Evolutionary conservation across 1,139 yeast genomes (phyloP).

Genomic region (Oligophagozyma castellii): DNA sequence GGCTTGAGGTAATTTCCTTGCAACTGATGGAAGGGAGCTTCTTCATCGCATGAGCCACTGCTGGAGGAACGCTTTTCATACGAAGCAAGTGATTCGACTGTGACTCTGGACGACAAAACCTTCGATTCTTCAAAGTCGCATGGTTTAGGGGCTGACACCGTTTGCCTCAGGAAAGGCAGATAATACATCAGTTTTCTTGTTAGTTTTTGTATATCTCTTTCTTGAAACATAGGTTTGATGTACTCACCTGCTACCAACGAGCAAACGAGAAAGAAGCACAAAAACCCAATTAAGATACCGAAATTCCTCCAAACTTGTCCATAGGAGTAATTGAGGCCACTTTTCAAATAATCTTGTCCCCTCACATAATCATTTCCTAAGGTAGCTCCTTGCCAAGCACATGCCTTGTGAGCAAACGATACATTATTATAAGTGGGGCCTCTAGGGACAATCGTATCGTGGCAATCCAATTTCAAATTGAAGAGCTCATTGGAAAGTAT

Average conservation of each 20-base stretch:
- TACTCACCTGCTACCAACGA: constrained; percentile 24
- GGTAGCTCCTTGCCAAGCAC: constrained; percentile 26
- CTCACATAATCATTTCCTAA: constrained; percentile 17
- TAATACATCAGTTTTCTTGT: constrained; percentile 3
- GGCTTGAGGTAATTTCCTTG: constrained; percentile 2
- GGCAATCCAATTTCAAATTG: constrained; percentile 24
- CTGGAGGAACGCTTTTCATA: constrained; percentile 4
- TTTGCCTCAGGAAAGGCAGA: constrained; percentile 4
- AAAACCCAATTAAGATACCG: constrained; percentile 29
- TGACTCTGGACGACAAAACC: background rate
- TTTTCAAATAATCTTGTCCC: constrained; percentile 24
- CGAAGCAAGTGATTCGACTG: constrained; percentile 3
- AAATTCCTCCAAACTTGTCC: constrained; percentile 33
- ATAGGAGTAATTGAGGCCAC: constrained; percentile 25
- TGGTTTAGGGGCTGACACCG: too few species aligned
- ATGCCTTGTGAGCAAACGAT: constrained; percentile 27
- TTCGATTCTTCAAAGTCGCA: background rate
- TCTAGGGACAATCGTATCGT: constrained; percentile 31
- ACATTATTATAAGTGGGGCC: constrained; percentile 27
- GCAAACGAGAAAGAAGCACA: constrained; percentile 23
- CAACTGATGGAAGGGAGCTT: too few species aligned
- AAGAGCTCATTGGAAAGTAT: constrained; percentile 34
- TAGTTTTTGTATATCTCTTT: constrained; percentile 10
- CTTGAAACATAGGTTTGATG: constrained; percentile 22
- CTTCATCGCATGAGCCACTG: constrained; percentile 6